phyloP scores from a whole-genome alignment of 129 eudicot species.

The Chrysanthemum lavandulifolium region DNA sequence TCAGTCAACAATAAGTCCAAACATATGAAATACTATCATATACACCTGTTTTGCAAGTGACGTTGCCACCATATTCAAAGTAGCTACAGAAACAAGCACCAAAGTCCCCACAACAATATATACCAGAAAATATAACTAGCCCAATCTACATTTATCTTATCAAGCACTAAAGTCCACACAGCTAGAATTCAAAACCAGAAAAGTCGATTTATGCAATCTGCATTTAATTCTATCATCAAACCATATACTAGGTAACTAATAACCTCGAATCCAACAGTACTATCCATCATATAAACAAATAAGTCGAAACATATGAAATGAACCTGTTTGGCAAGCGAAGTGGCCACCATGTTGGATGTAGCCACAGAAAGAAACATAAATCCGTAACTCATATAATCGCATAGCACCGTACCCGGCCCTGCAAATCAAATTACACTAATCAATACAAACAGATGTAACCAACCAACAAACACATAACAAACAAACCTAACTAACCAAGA shows the following conservation, averaged over 20 bases:
- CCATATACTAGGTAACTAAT: too few species aligned
- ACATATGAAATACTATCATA: too few species aligned
- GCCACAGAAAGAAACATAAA: conserved; percentile 97
- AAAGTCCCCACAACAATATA: background rate
- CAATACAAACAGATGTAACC: too few species aligned
- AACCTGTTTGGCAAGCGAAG: conserved; percentile 86
- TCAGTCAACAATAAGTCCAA: too few species aligned
- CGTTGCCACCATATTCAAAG: conserved; percentile 92
- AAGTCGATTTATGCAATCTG: background rate
- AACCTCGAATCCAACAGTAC: background rate
- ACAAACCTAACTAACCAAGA: too few species aligned
- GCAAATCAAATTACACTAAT: too few species aligned
- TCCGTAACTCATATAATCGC: conserved; percentile 77
- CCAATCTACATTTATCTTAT: too few species aligned
- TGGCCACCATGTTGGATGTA: conserved; percentile 94
- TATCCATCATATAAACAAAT: too few species aligned
- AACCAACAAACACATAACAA: too few species aligned
- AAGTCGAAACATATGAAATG: conserved; percentile 4
- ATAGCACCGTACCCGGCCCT: conserved; percentile 96
- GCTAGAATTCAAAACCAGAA: background rate
- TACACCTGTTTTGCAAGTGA: conserved; percentile 77
- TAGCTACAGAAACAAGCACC: conserved; percentile 59
- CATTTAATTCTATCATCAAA: background rate
- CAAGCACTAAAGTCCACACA: too few species aligned
- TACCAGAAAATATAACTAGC: too few species aligned